Conservation (phyloP, 148 eudicot genomes). For the Camellia granthamiana region DNA sequence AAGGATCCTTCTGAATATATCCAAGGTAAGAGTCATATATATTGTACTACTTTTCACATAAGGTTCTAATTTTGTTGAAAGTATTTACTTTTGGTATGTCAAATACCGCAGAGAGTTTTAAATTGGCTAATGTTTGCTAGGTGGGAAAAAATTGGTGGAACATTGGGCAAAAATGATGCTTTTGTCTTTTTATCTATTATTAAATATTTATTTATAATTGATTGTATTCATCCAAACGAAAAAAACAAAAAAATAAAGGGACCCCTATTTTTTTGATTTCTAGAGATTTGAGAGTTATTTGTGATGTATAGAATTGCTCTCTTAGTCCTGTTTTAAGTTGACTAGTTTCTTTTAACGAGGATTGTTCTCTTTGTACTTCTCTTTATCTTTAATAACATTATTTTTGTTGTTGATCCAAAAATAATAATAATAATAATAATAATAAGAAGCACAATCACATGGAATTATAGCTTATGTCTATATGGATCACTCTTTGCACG, state of each 20-base stretch:
- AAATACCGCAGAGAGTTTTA: neutral
- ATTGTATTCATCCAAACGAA: neutral
- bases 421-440: too few relatives aligned
- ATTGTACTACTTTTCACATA: neutral
- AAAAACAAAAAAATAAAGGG: neutral
- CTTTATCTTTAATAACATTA: too few relatives aligned
- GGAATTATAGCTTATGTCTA: too few relatives aligned
- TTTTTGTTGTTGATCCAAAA: too few relatives aligned
- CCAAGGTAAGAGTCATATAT: slow-evolving; percentile 49
- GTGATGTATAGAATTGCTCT: too few relatives aligned
- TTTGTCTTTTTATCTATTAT: neutral
- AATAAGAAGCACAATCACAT: too few relatives aligned
- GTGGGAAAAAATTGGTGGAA: neutral
- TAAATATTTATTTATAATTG: neutral
- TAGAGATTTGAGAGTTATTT: too few relatives aligned
- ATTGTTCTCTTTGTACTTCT: too few relatives aligned
- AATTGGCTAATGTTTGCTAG: neutral
- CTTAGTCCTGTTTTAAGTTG: too few relatives aligned
- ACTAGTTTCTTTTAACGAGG: too few relatives aligned
- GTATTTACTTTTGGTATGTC: neutral
- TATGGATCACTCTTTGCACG: too few relatives aligned
- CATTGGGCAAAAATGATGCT: neutral
- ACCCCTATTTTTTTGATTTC: too few relatives aligned
- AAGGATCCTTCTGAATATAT: slow-evolving; percentile 83
- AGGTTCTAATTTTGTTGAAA: neutral